A percentile compares a stretch with the other conserved stretches of the same genome.
Evolutionary conservation across 31 red algal species (phyloP).

Genomic region (Asparagopsis taxiformis): DNA sequence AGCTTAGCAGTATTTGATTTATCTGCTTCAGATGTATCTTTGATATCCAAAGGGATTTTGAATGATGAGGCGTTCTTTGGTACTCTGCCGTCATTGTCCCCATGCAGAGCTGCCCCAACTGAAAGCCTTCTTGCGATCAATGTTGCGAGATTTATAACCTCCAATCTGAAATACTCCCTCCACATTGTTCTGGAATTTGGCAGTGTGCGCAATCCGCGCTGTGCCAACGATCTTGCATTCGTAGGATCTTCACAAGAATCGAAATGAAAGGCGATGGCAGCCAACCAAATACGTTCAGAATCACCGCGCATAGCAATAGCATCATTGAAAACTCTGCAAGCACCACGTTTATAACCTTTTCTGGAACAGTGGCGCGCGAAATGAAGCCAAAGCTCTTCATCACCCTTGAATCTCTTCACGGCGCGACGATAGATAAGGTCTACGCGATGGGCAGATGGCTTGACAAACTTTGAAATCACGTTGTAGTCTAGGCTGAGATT

Average conservation of each 20-base stretch:
- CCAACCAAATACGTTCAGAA: constrained; percentile 42
- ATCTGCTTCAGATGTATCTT: background rate
- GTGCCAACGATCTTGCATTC: constrained; percentile 39
- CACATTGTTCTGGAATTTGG: constrained; percentile 30
- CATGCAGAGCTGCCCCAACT: constrained; percentile 15
- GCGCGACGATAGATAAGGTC: constrained; percentile 63
- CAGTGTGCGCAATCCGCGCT: constrained; percentile 34
- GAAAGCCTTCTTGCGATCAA: constrained; percentile 44
- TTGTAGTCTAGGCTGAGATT: constrained; percentile 2
- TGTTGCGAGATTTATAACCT: constrained; percentile 45
- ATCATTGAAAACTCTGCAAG: constrained; percentile 36
- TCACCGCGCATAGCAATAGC: constrained; percentile 51
- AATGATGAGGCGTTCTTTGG: background rate
- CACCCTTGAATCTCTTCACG: constrained; percentile 32
- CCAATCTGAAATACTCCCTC: constrained; percentile 69
- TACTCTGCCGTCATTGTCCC: background rate
- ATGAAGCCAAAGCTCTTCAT: constrained; percentile 61
- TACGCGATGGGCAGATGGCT: constrained; percentile 32
- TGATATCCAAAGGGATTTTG: background rate
- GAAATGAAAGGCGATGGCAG: constrained; percentile 69
- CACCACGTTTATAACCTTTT: constrained; percentile 15
- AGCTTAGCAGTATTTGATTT: constrained; percentile 3
- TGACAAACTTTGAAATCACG: constrained; percentile 11
- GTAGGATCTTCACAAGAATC: constrained; percentile 42
- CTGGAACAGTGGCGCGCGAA: constrained; percentile 56